A percentile compares a stretch with the other conserved stretches of the same genome.
phyloP scores from a whole-genome alignment of 2,329 filamentous ascomycete genomes.

The Microsporum ferrugineum region DNA sequence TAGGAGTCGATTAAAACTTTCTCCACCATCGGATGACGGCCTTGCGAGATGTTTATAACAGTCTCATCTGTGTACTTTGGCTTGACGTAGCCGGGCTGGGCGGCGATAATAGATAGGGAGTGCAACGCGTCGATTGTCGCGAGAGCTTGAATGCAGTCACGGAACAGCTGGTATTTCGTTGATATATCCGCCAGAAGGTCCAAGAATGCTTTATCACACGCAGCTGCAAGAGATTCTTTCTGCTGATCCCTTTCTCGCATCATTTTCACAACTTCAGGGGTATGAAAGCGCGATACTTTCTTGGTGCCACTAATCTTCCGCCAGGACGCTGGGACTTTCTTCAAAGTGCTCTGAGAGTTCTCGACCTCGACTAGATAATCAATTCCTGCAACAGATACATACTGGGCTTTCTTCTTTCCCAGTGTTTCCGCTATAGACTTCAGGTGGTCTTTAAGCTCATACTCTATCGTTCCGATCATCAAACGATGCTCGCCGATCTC shows the following conservation, averaged over 20 bases:
- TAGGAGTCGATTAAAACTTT: conserved; percentile 75
- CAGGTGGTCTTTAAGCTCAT: conserved; percentile 71
- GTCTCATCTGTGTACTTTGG: conserved; percentile 57
- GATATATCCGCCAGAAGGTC: conserved; percentile 62
- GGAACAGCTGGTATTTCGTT: conserved; percentile 74
- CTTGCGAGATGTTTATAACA: conserved; percentile 58
- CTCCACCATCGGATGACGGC: conserved; percentile 92
- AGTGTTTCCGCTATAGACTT: conserved; percentile 59
- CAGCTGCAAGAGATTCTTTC: conserved; percentile 82
- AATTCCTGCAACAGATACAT: conserved; percentile 76
- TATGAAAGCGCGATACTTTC: conserved; percentile 83
- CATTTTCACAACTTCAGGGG: conserved; percentile 73
- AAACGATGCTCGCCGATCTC: conserved; percentile 80
- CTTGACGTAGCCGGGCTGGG: conserved; percentile 76
- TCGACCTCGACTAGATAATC: conserved; percentile 90
- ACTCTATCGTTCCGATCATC: conserved; percentile 82
- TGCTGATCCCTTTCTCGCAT: conserved; percentile 85
- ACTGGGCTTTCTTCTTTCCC: conserved; percentile 60
- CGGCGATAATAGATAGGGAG: conserved; percentile 72
- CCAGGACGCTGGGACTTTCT: conserved; percentile 87
- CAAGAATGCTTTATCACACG: conserved; percentile 74
- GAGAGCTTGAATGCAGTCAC: conserved; percentile 76
- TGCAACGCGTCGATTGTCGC: conserved; percentile 82
- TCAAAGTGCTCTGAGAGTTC: conserved; percentile 58
- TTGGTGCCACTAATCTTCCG: conserved; percentile 91